Percentiles rank a stretch among this genome's conserved stretches.
phyloP scores from a whole-genome alignment of 2,329 filamentous ascomycete species.

The Cladobotryum protrusum region DNA sequence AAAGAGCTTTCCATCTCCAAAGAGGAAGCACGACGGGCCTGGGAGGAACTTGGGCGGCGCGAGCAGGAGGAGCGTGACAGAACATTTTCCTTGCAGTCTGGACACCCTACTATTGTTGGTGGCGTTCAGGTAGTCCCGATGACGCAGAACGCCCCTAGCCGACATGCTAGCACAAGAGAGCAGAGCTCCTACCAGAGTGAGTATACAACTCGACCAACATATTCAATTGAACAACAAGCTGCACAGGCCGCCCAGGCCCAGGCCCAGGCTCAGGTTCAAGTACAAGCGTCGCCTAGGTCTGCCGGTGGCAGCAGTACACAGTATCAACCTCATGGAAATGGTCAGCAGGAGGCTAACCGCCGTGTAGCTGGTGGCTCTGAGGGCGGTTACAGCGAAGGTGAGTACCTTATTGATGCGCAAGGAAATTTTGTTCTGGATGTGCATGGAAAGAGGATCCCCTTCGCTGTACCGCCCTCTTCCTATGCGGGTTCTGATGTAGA shows the following conservation, averaged over 20 bases:
- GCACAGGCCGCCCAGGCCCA: slow-evolving; percentile 35
- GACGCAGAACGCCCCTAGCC: slow-evolving; percentile 62
- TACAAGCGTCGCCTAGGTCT: slow-evolving; percentile 26
- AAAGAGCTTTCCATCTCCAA: slow-evolving; percentile 92
- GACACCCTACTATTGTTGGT: slow-evolving; percentile 81
- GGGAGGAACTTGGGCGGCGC: slow-evolving; percentile 90
- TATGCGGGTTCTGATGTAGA: slow-evolving; percentile 45
- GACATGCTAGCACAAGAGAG: slow-evolving; percentile 41
- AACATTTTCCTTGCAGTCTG: slow-evolving; percentile 76
- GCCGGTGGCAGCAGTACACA: slow-evolving; percentile 18
- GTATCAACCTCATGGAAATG: slow-evolving; percentile 20
- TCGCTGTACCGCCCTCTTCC: slow-evolving; percentile 40
- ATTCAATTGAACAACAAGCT: slow-evolving; percentile 29
- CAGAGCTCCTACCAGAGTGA: slow-evolving; percentile 24
- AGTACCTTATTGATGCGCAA: slow-evolving; percentile 59
- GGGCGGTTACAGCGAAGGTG: slow-evolving; percentile 60
- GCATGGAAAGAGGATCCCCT: slow-evolving; percentile 53
- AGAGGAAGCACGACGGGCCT: slow-evolving; percentile 88
- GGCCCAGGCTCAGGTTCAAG: slow-evolving; percentile 31
- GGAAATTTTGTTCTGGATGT: slow-evolving; percentile 57
- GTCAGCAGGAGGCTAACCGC: slow-evolving; percentile 16
- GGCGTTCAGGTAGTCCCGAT: slow-evolving; percentile 95
- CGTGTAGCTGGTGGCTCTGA: slow-evolving; percentile 41
- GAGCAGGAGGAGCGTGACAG: slow-evolving; percentile 91
- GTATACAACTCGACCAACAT: slow-evolving; percentile 21